Percentiles rank a stretch among this genome's conserved stretches.
Evolutionary conservation across 1,284 basidiomycete species (phyloP).

Genomic region (Ganoderma leucocontextum): DNA sequence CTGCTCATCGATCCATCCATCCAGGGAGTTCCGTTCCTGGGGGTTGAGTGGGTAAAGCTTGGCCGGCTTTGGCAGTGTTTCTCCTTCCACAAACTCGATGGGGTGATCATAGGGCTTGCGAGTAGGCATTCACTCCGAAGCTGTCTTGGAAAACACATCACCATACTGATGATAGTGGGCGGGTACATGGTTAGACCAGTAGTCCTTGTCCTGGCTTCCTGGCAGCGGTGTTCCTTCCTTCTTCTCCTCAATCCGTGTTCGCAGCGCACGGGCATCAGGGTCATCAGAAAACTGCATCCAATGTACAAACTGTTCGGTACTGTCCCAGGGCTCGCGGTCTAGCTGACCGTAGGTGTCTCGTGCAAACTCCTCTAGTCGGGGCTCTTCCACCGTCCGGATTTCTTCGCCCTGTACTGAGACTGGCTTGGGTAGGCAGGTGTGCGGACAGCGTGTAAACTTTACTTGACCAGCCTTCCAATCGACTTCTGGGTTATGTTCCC

Average conservation of each 20-base stretch:
- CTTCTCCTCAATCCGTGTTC: background rate
- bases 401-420: background rate
- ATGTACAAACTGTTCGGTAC: background rate
- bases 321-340: background rate
- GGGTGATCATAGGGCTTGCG: slow-evolving; percentile 27
- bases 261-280: background rate
- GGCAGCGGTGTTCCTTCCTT: slow-evolving; percentile 12
- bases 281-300: background rate
- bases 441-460: slow-evolving; percentile 19
- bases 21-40: slow-evolving; percentile 30
- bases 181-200: slow-evolving; percentile 13
- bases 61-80: slow-evolving; percentile 10
- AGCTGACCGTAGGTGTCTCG: background rate
- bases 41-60: slow-evolving; percentile 39
- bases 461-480: slow-evolving; percentile 14
- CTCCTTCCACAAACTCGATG: slow-evolving; percentile 25
- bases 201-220: slow-evolving; percentile 5
- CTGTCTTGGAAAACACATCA: slow-evolving; percentile 27
- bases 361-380: background rate
- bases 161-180: slow-evolving; percentile 19
- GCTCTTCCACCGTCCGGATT: slow-evolving; percentile 5
- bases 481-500: slow-evolving; percentile 14
- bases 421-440: slow-evolving; percentile 13
- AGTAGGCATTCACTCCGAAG: slow-evolving; percentile 26
- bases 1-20: slow-evolving; percentile 14